Percentiles rank a stretch among this genome's conserved stretches.
Conservation (phyloP, 192 early-diverging fungal species). For the Gigaspora rosea region DNA sequence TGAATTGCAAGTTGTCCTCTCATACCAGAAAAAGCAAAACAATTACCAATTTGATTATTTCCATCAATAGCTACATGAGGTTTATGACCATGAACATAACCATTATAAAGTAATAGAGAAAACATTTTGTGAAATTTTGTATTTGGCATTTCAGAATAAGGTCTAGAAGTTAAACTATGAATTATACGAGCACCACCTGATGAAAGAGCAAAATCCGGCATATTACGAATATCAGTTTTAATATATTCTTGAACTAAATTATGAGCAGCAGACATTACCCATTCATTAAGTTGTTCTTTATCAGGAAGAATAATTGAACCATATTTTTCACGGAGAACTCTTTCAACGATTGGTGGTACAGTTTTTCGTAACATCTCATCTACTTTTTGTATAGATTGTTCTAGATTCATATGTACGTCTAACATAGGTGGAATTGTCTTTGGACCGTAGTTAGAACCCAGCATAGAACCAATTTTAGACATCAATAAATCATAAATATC, state of each 20-base stretch:
- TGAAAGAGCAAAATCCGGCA: constrained; percentile 65
- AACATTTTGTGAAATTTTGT: background rate
- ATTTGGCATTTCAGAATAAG: background rate
- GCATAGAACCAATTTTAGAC: too few relatives aligned
- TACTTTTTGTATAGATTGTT: background rate
- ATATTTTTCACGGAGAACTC: background rate
- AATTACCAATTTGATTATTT: constrained; percentile 46
- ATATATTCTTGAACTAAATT: background rate
- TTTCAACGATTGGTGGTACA: background rate
- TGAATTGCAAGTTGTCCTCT: constrained; percentile 62
- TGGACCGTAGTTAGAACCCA: too few relatives aligned
- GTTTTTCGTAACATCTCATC: background rate
- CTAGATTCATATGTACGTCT: too few relatives aligned
- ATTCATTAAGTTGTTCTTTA: background rate
- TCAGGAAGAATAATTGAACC: background rate
- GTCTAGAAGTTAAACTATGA: constrained; percentile 55
- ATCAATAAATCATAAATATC: too few relatives aligned
- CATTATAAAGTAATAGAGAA: background rate
- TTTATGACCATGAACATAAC: constrained; percentile 17
- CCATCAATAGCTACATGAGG: background rate
- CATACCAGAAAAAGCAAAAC: constrained; percentile 70
- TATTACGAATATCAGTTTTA: background rate
- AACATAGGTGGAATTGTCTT: too few relatives aligned
- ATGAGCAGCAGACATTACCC: background rate
- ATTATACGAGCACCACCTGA: constrained; percentile 66